A percentile compares a stretch with the other conserved stretches of the same genome.
These are phyloP conservation scores for Cucumis hystrix DNA, from an alignment of 306 rosid genomes.

Conservation along the genomic window DNA sequence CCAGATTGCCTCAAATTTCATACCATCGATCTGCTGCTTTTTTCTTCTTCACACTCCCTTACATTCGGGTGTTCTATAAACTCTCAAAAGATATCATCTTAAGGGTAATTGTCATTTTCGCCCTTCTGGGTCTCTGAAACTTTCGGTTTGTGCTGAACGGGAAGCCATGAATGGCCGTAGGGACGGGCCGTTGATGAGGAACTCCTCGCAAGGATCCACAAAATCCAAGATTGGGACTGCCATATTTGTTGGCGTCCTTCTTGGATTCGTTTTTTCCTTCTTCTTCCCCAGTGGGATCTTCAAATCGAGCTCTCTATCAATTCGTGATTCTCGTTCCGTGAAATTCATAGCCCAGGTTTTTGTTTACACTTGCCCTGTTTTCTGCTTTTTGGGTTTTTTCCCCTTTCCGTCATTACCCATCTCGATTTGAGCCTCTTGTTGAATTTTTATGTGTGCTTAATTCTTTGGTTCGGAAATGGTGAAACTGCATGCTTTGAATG, in stretches of 20 bases:
- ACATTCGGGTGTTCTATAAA: not conserved
- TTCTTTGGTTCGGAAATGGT: not conserved
- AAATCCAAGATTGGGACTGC: constrained; percentile 41
- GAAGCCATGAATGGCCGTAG: constrained; percentile 47
- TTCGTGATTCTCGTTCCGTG: constrained; percentile 15
- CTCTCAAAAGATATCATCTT: not conserved
- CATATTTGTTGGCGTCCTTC: constrained; percentile 42
- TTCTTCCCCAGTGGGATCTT: constrained; percentile 51
- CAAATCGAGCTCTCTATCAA: constrained; percentile 16
- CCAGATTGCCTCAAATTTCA: not conserved
- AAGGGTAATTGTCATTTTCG: not conserved
- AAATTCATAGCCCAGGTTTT: constrained; percentile 51
- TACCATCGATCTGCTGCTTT: not conserved
- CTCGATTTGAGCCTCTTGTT: not conserved
- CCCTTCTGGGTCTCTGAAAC: not conserved
- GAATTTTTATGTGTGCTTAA: not conserved
- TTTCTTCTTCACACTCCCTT: not conserved
- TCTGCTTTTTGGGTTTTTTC: not conserved
- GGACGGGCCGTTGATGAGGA: constrained; percentile 58
- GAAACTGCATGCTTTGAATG: not conserved
- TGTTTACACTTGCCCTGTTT: not conserved
- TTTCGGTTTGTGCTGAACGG: not conserved
- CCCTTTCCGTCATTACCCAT: not conserved
- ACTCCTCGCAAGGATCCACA: constrained; percentile 12
- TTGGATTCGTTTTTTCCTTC: constrained; percentile 61